These are phyloP conservation scores for Sclerotinia trifoliorum DNA, from an alignment of 2,329 filamentous ascomycete genomes.

Conservation along the genomic window DNA sequence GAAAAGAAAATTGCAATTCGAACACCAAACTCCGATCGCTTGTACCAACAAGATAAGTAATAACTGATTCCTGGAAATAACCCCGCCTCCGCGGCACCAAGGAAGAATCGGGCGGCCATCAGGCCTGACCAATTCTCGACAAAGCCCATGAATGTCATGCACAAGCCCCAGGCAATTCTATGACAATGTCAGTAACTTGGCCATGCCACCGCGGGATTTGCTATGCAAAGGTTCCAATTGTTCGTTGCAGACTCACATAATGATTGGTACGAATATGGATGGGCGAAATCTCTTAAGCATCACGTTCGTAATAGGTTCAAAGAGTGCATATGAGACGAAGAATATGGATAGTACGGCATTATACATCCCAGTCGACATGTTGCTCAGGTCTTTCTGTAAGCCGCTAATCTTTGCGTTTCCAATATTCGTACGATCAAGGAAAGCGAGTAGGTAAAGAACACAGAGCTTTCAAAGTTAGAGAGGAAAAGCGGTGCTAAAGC, in stretches of 20 bases:
- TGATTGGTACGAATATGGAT: conserved; percentile 75
- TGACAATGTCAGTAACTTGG: conserved; percentile 2
- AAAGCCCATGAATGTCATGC: conserved; percentile 56
- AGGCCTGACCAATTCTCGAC: conserved; percentile 38
- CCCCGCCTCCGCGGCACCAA: conserved; percentile 73
- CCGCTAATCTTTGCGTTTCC: conserved; percentile 67
- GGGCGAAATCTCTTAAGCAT: conserved; percentile 71
- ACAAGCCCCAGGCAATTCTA: conserved; percentile 63
- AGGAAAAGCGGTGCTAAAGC: conserved; percentile 6
- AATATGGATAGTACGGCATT: conserved; percentile 78
- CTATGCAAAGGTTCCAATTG: neutral
- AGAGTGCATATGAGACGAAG: conserved; percentile 80
- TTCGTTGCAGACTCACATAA: conserved; percentile 59
- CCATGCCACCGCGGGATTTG: neutral
- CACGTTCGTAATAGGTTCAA: conserved; percentile 73
- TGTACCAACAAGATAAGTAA: conserved; percentile 84
- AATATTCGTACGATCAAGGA: conserved; percentile 76
- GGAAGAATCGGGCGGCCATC: conserved; percentile 50
- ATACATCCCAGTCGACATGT: conserved; percentile 64
- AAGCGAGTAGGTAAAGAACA: conserved; percentile 73
- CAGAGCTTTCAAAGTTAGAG: conserved; percentile 50
- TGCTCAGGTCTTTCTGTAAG: conserved; percentile 56
- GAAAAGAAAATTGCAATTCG: conserved; percentile 82
- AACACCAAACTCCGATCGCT: conserved; percentile 74
- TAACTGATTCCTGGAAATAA: conserved; percentile 77